Evolutionary conservation across 306 rosid species (phyloP).

Genomic region (Arachis hypogaea): DNA sequence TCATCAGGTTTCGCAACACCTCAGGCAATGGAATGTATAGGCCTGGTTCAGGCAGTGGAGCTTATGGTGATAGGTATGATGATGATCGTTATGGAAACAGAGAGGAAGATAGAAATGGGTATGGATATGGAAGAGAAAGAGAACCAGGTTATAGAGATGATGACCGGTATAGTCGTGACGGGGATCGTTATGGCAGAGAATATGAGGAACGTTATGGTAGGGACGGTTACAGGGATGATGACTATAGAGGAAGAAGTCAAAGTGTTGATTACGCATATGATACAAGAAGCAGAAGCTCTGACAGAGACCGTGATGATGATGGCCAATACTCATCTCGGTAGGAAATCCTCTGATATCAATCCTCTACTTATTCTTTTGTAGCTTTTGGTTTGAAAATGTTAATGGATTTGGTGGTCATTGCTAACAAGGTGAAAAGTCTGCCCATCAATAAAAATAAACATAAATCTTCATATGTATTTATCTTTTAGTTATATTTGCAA

Average conservation of each 20-base stretch:
- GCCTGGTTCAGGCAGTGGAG: constrained; percentile 59
- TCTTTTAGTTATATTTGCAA: constrained; percentile 27
- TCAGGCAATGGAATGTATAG: constrained; percentile 79
- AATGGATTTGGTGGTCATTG: neutral
- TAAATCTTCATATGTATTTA: constrained; percentile 10
- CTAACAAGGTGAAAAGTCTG: constrained; percentile 14
- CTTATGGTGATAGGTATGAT: constrained; percentile 74
- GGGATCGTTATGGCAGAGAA: constrained; percentile 83
- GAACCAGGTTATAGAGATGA: constrained; percentile 85
- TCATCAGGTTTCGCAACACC: constrained; percentile 74
- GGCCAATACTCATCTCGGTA: constrained; percentile 93
- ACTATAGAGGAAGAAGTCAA: constrained; percentile 80
- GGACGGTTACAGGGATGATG: constrained; percentile 82
- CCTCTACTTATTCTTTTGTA: constrained; percentile 7
- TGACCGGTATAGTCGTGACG: constrained; percentile 74
- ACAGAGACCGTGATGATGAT: constrained; percentile 83
- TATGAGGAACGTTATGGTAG: constrained; percentile 76
- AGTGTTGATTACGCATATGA: constrained; percentile 65
- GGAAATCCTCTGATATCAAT: constrained; percentile 26
- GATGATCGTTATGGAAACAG: constrained; percentile 78
- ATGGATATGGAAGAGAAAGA: constrained; percentile 79
- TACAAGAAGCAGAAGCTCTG: constrained; percentile 81
- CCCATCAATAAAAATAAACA: neutral
- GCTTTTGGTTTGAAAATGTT: constrained; percentile 16
- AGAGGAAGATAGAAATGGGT: constrained; percentile 75